Evolutionary conservation across 805 yeast genomes (phyloP).

Genomic region (Millerago galiae): DNA sequence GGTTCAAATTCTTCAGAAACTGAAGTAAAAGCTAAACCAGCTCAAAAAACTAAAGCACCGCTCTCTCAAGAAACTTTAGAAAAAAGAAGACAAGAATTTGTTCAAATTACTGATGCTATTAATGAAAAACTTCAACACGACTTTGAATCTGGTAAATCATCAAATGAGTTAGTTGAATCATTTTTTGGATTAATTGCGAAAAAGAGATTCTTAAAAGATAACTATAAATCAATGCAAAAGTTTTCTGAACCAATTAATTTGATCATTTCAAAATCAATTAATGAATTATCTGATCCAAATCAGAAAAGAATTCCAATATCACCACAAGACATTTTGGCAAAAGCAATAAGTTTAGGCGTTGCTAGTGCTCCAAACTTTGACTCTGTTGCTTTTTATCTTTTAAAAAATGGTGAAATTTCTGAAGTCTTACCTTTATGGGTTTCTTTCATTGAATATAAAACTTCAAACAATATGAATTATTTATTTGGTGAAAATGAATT

Average conservation of each 20-base stretch:
- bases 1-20: background rate
- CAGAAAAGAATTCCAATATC: constrained; percentile 13
- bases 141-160: background rate
- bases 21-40: background rate
- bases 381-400: constrained; percentile 9
- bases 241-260: background rate
- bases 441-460: constrained; percentile 16
- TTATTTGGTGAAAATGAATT: background rate
- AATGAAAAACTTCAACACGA: background rate
- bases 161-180: constrained; percentile 4
- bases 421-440: constrained; percentile 21
- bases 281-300: constrained; percentile 13
- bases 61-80: background rate
- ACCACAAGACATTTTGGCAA: constrained; percentile 18
- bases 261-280: constrained; percentile 11
- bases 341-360: constrained; percentile 13
- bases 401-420: constrained; percentile 10
- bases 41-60: background rate
- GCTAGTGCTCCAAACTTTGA: constrained; percentile 11
- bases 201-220: constrained; percentile 1
- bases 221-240: background rate
- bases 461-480: constrained; percentile 1
- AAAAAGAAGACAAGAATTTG: background rate
- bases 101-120: background rate
- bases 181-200: constrained; percentile 6